These are phyloP conservation scores for Paxillus involutus DNA, from an alignment of 768 basidiomycete genomes.

Conservation along the genomic window DNA sequence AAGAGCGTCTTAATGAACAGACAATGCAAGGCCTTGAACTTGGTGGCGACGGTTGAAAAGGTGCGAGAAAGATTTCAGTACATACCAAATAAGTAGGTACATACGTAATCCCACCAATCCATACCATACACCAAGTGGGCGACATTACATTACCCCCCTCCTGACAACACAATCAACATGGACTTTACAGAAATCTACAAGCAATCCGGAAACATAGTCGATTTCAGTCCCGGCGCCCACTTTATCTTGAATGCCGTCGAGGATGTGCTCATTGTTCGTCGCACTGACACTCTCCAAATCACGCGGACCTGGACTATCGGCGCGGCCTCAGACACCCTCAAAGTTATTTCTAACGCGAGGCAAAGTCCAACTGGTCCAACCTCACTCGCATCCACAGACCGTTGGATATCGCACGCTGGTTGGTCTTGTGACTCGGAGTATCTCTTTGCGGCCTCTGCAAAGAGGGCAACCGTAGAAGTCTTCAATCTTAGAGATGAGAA, in stretches of 20 bases:
- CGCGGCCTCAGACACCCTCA: slow-evolving; percentile 49
- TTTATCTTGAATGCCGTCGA: slow-evolving; percentile 81
- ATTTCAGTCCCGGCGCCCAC: slow-evolving; percentile 85
- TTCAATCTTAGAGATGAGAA: slow-evolving; percentile 78
- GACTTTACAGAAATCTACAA: slow-evolving; percentile 88
- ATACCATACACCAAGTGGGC: no score
- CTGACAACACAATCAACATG: slow-evolving; percentile 51
- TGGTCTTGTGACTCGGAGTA: slow-evolving; percentile 93
- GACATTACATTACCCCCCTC: no score
- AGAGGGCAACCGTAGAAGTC: slow-evolving; percentile 67
- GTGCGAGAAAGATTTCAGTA: not conserved
- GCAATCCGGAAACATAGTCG: slow-evolving; percentile 66
- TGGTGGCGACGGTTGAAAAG: not conserved
- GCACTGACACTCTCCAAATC: slow-evolving; percentile 82
- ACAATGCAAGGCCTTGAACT: not conserved
- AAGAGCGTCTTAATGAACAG: not conserved
- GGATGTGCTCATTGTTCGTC: slow-evolving; percentile 79
- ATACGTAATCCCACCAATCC: no score
- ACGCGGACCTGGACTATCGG: slow-evolving; percentile 77
- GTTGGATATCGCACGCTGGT: slow-evolving; percentile 68
- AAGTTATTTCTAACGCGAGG: slow-evolving; percentile 36
- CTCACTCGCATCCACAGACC: slow-evolving; percentile 24
- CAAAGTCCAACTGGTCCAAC: slow-evolving; percentile 25
- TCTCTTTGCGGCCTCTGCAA: slow-evolving; percentile 78
- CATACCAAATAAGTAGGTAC: no score